These are phyloP conservation scores for Lithocarpus polystachyus DNA, from an alignment of 306 rosid species.

Conservation along the genomic window DNA sequence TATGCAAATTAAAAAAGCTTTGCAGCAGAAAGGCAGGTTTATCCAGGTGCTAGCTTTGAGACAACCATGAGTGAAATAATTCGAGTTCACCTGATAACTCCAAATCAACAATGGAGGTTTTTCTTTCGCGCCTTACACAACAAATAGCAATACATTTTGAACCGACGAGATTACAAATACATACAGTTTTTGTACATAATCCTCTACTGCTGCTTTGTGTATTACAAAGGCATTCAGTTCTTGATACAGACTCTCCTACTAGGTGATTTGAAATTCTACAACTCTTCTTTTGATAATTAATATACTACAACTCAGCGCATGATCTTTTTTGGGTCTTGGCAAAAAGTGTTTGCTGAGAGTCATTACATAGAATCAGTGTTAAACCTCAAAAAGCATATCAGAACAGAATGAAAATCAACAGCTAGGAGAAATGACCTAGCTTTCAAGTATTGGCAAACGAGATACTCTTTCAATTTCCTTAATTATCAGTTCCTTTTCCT, in stretches of 20 bases:
- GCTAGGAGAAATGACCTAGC: constrained; percentile 24
- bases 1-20: too few species aligned
- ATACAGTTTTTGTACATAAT: not conserved
- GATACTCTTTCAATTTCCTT: constrained; percentile 64
- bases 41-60: too few species aligned
- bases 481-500: constrained; percentile 87
- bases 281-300: too few species aligned
- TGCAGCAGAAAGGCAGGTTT: too few species aligned
- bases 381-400: constrained; percentile 12
- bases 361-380: constrained; percentile 21
- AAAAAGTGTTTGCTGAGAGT: constrained; percentile 13
- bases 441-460: constrained; percentile 7
- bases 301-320: not conserved
- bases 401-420: constrained; percentile 23
- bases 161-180: not conserved
- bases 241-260: not conserved
- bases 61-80: not conserved
- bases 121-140: not conserved
- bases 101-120: not conserved
- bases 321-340: not conserved
- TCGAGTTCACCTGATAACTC: not conserved
- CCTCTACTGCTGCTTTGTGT: not conserved
- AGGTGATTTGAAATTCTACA: not conserved
- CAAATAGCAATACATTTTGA: not conserved
- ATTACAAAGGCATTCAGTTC: constrained; percentile 4